Conservation (phyloP, 352 stramenopile species). For the Pythium pyrilobum region DNA sequence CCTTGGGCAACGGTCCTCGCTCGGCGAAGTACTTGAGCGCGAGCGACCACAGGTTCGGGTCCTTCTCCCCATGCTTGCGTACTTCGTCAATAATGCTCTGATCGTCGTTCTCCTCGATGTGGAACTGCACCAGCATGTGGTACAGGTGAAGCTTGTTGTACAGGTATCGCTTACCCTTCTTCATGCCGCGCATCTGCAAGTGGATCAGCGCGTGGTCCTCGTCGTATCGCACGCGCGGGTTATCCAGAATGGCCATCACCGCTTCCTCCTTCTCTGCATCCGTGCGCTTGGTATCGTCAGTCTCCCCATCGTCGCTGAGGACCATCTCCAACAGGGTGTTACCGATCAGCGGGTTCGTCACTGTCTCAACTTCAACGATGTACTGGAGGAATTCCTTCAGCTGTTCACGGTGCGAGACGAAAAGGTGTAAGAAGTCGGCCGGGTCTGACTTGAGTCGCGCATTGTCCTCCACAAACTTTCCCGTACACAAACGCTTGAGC, state of each 20-base stretch:
- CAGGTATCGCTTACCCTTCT: conserved; percentile 90
- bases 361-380: conserved; percentile 84
- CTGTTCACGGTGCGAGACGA: conserved; percentile 87
- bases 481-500: conserved; percentile 87
- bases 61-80: conserved; percentile 85
- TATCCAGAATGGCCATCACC: conserved; percentile 86
- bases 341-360: conserved; percentile 85
- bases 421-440: conserved; percentile 89
- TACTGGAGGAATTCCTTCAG: conserved; percentile 88
- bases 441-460: conserved; percentile 68
- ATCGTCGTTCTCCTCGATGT: conserved; percentile 91
- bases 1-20: conserved; percentile 66
- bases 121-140: conserved; percentile 92
- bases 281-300: conserved; percentile 28
- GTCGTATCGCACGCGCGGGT: conserved; percentile 88
- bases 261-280: conserved; percentile 74
- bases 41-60: conserved; percentile 88
- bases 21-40: conserved; percentile 89
- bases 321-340: conserved; percentile 90
- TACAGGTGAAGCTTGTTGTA: conserved; percentile 95
- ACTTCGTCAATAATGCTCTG: conserved; percentile 87
- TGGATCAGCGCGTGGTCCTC: conserved; percentile 92
- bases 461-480: conserved; percentile 61
- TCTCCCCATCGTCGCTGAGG: conserved; percentile 51
- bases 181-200: conserved; percentile 89